Base-by-base conservation (phyloP, 805 yeast species). In the Lipomyces chichibuensis region DNA sequence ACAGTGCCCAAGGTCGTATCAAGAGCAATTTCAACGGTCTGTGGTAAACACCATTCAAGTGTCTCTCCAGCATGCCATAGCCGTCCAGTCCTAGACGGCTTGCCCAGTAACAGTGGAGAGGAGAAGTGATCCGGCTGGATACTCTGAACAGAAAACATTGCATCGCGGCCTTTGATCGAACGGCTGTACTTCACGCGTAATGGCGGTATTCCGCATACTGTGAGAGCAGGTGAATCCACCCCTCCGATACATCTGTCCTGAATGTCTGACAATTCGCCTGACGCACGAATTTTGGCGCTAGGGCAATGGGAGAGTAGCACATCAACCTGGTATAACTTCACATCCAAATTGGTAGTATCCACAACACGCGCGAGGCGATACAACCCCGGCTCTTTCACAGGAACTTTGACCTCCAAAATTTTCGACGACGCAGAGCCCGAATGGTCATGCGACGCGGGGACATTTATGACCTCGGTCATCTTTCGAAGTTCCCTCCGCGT, bases 281-380 rank as follows among this genome's bases (percentile, higher is more conserved):
- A 74, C 4, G 77, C 78, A 3, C 75, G 71, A 63, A 92, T 84
- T 25, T 81, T 77, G 0, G 91, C 97, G 2, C 79, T 80, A 0
- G 99, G 99, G 76, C 99, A 94, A 55, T 82, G 76, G 2, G 96
- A 87, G 8, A 95, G 81, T 23, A 89, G 74, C 46, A 92, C 81
- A 60, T 87, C 88, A 0, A 89, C 84, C 67, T 84, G 85, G 69
- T 82, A 84, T 1, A 87, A 81, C 72, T 90, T 84, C 43, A 91
- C 84, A 20, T 83, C 84, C 43, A 89, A 79, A 56, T 85, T 85
- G 0, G 82, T 77, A 37, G 79, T 77, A 75, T 95, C 99, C 1
- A 83, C 75, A 5, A 93, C 95, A 63, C 84, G 83, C 32, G 79
- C 80, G 2, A 95, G 82, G 65, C 84, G 85, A 77, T 95, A 95